Conservation (phyloP, 352 stramenopile genomes). For the Pythium oligandrum region DNA sequence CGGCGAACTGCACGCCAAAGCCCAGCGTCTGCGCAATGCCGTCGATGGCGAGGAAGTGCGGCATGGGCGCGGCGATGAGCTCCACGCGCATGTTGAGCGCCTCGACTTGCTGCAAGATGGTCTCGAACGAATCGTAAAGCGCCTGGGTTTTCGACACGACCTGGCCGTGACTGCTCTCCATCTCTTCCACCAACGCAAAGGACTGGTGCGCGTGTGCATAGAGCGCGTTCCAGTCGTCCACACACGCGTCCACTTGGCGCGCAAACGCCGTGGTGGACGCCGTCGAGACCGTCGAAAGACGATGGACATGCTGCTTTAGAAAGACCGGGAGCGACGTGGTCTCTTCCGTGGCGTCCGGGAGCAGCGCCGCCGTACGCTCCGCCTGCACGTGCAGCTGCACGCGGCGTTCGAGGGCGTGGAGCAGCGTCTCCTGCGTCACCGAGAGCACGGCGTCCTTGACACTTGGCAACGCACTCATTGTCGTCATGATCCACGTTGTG, state of each 20-base stretch:
- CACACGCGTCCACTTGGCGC: conserved; percentile 25
- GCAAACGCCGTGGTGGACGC: conserved; percentile 14
- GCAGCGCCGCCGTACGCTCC: conserved; percentile 33
- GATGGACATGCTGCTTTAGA: conserved; percentile 12
- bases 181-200: conserved; percentile 65
- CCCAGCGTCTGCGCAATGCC: conserved; percentile 45
- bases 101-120: conserved; percentile 31
- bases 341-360: conserved; percentile 8
- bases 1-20: conserved; percentile 66
- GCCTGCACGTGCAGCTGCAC: conserved; percentile 51
- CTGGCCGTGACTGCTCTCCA: conserved; percentile 77
- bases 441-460: conserved; percentile 44
- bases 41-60: conserved; percentile 70
- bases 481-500: no score
- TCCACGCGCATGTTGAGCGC: conserved; percentile 51
- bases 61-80: conserved; percentile 59
- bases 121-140: conserved; percentile 77
- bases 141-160: conserved; percentile 70
- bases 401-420: conserved; percentile 52
- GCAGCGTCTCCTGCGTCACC: conserved; percentile 40
- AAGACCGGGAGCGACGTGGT: conserved; percentile 42
- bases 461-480: conserved; percentile 2
- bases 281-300: background rate
- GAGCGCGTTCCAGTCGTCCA: conserved; percentile 34
- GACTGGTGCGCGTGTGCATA: conserved; percentile 52